phyloP scores from a whole-genome alignment of 163 green algal genomes.

The Picocystis sp. region DNA sequence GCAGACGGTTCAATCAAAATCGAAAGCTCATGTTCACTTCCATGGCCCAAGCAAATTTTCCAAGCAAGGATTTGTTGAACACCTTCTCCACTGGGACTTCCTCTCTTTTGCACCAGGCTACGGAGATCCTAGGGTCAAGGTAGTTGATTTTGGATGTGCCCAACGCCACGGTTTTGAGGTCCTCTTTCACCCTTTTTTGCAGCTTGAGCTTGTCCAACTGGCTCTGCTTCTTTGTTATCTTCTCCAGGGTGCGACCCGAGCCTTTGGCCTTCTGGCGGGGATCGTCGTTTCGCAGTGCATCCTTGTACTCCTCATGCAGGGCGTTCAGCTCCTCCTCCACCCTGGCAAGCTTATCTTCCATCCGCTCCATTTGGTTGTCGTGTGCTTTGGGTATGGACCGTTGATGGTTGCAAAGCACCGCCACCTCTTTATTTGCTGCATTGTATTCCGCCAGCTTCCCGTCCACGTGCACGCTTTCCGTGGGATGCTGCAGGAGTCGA shows the following conservation, averaged over 20 bases:
- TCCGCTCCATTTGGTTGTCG: conserved; percentile 37
- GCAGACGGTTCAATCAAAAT: conserved; percentile 38
- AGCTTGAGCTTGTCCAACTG: conserved; percentile 25
- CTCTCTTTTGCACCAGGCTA: conserved; percentile 80
- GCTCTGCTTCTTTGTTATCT: conserved; percentile 56
- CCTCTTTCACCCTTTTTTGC: conserved; percentile 61
- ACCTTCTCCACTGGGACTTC: conserved; percentile 65
- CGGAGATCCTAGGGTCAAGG: conserved; percentile 86
- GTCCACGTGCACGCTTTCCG: conserved; percentile 25
- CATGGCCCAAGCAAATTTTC: conserved; percentile 96
- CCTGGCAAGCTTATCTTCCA: too few species aligned
- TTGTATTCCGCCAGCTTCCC: conserved; percentile 78
- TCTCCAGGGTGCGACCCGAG: conserved; percentile 18
- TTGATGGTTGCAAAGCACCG: conserved; percentile 97
- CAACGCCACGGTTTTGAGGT: conserved; percentile 94
- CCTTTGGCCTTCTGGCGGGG: too few species aligned
- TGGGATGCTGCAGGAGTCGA: conserved; percentile 46
- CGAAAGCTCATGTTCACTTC: conserved; percentile 66
- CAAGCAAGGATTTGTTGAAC: conserved; percentile 91
- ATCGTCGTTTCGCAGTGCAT: too few species aligned
- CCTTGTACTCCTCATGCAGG: too few species aligned
- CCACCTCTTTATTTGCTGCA: conserved; percentile 94
- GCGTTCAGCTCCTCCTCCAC: too few species aligned
- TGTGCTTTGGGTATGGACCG: conserved; percentile 72
- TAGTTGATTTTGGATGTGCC: conserved; percentile 99